phyloP scores from a whole-genome alignment of 208 protist genomes.

The Acanthamoeba polyphaga region DNA sequence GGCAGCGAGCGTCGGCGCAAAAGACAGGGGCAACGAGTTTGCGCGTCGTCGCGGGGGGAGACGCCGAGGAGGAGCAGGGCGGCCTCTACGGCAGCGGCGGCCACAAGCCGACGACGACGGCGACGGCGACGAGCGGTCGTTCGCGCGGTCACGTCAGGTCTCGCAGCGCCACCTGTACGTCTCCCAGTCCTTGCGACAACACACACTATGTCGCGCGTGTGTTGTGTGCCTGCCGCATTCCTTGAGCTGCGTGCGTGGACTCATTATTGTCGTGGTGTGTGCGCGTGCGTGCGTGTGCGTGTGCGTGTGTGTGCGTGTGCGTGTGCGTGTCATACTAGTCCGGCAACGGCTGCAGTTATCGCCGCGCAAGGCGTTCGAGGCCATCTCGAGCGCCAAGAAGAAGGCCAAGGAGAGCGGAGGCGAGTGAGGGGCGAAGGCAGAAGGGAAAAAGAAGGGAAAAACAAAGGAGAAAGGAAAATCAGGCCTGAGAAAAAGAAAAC shows the following conservation, averaged over 20 bases:
- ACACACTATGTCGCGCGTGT: too few species aligned
- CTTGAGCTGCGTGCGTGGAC: not conserved
- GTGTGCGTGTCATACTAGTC: not conserved
- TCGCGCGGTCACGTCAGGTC: not conserved
- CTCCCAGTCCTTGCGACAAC: too few species aligned
- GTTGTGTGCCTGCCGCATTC: too few species aligned
- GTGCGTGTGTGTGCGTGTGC: too few species aligned
- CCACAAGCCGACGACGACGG: not conserved
- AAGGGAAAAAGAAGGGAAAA: too few species aligned
- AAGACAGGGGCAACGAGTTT: too few species aligned
- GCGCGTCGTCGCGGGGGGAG: too few species aligned
- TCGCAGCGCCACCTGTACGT: slow-evolving; percentile 4
- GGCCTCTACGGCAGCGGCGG: not conserved
- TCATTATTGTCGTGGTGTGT: not conserved
- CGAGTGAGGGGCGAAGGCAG: not conserved
- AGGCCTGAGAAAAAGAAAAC: too few species aligned
- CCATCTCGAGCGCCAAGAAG: slow-evolving; percentile 20
- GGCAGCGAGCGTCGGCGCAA: too few species aligned
- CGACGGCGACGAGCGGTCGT: not conserved
- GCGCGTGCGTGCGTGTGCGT: too few species aligned
- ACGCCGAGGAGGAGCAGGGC: not conserved
- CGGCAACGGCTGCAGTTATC: not conserved
- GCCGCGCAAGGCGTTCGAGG: slow-evolving; percentile 41
- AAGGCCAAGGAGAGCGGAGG: slow-evolving; percentile 17
- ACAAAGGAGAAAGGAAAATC: too few species aligned